Base-by-base conservation (phyloP, 495 filamentous ascomycete species). In the Lepidopterella palustris region DNA sequence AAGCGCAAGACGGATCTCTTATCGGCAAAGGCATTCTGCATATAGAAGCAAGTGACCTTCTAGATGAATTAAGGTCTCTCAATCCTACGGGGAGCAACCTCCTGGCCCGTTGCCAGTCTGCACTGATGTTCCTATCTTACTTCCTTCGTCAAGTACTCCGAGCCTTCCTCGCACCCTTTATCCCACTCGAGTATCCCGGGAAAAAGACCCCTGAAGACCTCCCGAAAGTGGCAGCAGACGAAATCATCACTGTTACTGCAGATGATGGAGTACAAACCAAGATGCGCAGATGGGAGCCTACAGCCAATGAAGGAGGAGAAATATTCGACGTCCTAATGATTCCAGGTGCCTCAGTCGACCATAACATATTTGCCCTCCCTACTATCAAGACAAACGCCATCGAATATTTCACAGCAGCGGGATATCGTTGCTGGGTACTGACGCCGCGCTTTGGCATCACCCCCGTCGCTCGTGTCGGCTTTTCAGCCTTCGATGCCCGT, bases 401-500 rank as follows among this genome's bases (percentile, higher is more conserved):
- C n/a, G n/a, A n/a, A n/a, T n/a, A n/a, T n/a, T n/a, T n/a, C n/a
- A n/a, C n/a, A n/a, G n/a, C n/a, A n/a, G n/a, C n/a, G n/a, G n/a
- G n/a, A n/a, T 65, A 84, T 69, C 76, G 78, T 2, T 78, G 82
- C 49, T 86, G 78, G 58, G 63, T 81, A n/a, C 66, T 77, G 8
- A 80, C 83, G 5, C 84, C 84, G 59, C 82, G 85, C 51, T 82
- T 85, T 64, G 79, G 84, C 32, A 77, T 77, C 69, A 67, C 80
- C 11, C 77, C 76, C 66, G 64, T 75, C 1, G 80, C 82, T 24
- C 78, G 82, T 52, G 68, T 78, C 52, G 60, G 71, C 42, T 81
- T 75, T 71, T 87, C 84, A 2, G 80, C 82, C 0, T 86, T 77
- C 55, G 84, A 87, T 68, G 76, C 77, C 10, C 82, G 85, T 0